phyloP scores from a whole-genome alignment of 129 eudicot genomes.

The Lactuca saligna region DNA sequence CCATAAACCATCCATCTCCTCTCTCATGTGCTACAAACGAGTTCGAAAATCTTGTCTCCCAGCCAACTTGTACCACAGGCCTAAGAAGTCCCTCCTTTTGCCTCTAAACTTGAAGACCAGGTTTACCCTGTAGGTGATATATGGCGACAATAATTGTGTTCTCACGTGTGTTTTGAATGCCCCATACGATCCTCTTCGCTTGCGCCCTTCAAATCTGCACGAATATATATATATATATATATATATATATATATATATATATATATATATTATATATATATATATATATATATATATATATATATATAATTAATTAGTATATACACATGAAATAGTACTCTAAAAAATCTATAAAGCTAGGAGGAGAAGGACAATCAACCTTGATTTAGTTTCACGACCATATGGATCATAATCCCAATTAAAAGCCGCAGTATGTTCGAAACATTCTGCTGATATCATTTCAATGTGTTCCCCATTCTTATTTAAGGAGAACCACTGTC shows the following conservation, averaged over 20 bases:
- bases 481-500: constrained; percentile 6
- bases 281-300: too few relatives aligned
- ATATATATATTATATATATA: too few relatives aligned
- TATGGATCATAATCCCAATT: too few relatives aligned
- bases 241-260: too few relatives aligned
- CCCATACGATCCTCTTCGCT: not conserved
- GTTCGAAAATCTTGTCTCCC: not conserved
- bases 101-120: not conserved
- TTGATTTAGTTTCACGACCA: not conserved
- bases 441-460: constrained; percentile 14
- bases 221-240: not conserved
- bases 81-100: too few relatives aligned
- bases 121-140: not conserved
- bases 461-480: not conserved
- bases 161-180: not conserved
- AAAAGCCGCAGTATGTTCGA: too few relatives aligned
- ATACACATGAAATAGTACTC: too few relatives aligned
- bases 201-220: not conserved
- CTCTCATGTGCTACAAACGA: not conserved
- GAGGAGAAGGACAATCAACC: not conserved
- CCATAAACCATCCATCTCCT: not conserved
- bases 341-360: too few relatives aligned
- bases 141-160: constrained; percentile 4
- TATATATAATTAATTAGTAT: too few relatives aligned
- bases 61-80: not conserved